Evolutionary conservation across 2,329 filamentous ascomycete species (phyloP), one percentile per base, ranked within the genome.

Genomic region (Aspergillus pseudoviridinutans): DNA sequence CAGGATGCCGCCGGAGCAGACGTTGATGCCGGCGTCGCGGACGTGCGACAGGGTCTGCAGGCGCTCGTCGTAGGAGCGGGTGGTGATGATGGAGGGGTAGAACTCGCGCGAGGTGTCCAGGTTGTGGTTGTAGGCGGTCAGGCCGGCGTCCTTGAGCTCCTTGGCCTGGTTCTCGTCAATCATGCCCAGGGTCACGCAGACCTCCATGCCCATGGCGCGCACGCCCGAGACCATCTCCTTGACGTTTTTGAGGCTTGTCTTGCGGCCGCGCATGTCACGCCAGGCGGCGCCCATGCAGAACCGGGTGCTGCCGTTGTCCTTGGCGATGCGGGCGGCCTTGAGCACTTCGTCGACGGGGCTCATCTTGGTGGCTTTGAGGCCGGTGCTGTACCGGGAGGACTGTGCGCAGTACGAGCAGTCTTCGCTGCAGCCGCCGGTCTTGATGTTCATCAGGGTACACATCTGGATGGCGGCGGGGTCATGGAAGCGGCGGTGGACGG

Each of bases 221-320:
- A 96, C 90, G 1, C 91, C 91, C 56, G 85, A 81, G 3, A 96
- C 86, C 92, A 96, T 96, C 53, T 84, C 85, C 69, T 90, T 90
- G 74, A 96, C 88, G 73, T 94, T 94, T 75, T 87, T 87, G 53
- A 96, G 78, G 62, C 86, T 87, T 49, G 88, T 91, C 77, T 92
- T 94, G 63, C 92, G 88, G 20, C 92, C 92, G 14, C 90, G 87
- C 92, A 96, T 96, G 75, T 96, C 92, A 41, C 92, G 82, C 92
- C 92, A 96, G 0, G 92, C 92, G 3, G 92, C 92, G 8, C 92
- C 92, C 91, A 96, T 96, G 78, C 92, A 96, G 82, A 96, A 96
- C 1, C 92, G 85, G 8, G 91, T 95, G 78, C 88, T 92, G 51
- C 92, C 92, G 63, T 94, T 94, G 56, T 85, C 85, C 68, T 89